phyloP scores from a whole-genome alignment of 1,284 basidiomycete genomes.

The Tilletia walkeri region DNA sequence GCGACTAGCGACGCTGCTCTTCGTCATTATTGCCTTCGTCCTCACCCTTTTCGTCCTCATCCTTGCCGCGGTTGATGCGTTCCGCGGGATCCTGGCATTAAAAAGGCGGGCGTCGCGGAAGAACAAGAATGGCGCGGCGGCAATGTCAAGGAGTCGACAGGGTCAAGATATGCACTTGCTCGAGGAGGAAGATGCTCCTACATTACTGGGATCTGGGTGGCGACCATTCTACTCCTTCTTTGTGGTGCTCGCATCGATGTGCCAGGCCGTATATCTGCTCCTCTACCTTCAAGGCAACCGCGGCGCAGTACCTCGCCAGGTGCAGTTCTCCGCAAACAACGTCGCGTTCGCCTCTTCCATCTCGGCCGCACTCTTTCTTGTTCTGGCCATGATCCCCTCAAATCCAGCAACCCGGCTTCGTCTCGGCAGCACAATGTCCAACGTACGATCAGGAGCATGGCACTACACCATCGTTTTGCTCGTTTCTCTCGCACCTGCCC shows the following conservation, averaged over 20 bases:
- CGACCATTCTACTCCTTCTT: conserved; percentile 8
- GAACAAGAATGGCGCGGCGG: background rate
- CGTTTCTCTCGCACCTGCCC: background rate
- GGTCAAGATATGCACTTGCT: conserved; percentile 3
- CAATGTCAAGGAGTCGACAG: background rate
- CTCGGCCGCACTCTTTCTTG: background rate
- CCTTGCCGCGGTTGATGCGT: background rate
- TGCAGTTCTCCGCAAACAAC: conserved; percentile 1
- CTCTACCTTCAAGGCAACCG: conserved; percentile 7
- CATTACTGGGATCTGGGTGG: background rate
- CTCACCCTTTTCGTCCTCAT: background rate
- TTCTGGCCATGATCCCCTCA: conserved; percentile 7
- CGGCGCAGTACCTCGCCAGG: background rate
- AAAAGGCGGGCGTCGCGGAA: background rate
- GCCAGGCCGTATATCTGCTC: conserved; percentile 3
- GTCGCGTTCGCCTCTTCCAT: background rate
- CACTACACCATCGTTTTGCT: background rate
- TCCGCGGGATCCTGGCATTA: background rate
- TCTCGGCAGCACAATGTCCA: background rate
- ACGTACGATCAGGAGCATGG: background rate
- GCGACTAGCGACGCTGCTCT: background rate
- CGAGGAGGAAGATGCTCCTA: conserved; percentile 10
- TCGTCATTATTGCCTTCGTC: conserved; percentile 11
- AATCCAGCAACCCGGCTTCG: conserved; percentile 1
- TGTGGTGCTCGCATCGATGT: background rate